Base-by-base conservation (phyloP, 2,329 filamentous ascomycete genomes). In the Rhynchosporium secalis region DNA sequence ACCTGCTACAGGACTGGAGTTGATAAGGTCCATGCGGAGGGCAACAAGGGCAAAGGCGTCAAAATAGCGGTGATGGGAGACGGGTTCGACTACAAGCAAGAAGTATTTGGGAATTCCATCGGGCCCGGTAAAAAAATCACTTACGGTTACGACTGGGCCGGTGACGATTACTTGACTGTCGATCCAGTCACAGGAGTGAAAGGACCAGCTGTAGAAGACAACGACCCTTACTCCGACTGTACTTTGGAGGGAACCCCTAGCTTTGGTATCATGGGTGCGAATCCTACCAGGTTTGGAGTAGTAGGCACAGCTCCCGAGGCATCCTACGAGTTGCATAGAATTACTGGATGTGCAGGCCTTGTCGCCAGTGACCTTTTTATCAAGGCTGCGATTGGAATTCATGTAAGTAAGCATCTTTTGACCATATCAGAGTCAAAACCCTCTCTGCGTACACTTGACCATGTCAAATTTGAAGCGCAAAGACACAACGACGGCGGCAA, bases 61-160 rank as follows among this genome's bases (percentile, higher is more conserved):
- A 75, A 74, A 26, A 73, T 82, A 26, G 79, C 73, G 4, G 70
- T 81, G 31, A 43, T 68, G 31, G 68, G 69, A 59, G 75, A 71
- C 20, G 77, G 77, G 7, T 73, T 86, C 54, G 86, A 89, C 70
- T 88, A 87, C 70, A 79, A 76, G 0, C 86, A 89, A 68, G 83
- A 84, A 1, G 83, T 83, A 31, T 79, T 89, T 0, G 86, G 86
- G 38, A 85, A 84, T 52, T 86, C 86, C 68, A 88, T 87, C 70
- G 86, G 86, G 1, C 69, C 77, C 0, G 83, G 79, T 13, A 87
- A 81, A 66, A 76, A 87, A 46, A 82, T 89, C 20, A 77, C 78
- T 3, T 82, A 80, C 61, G 86, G 86, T 26, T 77, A 77, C 38
- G 84, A 86, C 64, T 76, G 86, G 48, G 80, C 86, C n/a, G 81